These are phyloP conservation scores for Phytophthora hybrid DNA, from an alignment of 352 stramenopile species.

Conservation along the genomic window DNA sequence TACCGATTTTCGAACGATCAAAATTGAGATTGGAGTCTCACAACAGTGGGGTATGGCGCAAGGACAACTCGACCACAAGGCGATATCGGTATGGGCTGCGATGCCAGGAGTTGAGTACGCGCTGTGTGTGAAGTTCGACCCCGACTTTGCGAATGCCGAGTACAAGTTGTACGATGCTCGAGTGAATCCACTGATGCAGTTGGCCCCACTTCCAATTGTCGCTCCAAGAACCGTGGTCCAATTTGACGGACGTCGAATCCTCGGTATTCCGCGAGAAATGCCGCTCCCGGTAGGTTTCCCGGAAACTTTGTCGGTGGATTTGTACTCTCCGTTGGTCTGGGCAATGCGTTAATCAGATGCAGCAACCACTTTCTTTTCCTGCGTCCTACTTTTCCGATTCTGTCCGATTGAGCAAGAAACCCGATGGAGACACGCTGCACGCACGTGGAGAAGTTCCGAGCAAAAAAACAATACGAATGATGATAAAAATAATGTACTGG, in stretches of 20 bases:
- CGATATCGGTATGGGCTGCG: conserved; percentile 40
- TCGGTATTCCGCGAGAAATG: conserved; percentile 47
- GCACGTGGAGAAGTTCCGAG: too few relatives aligned
- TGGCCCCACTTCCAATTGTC: conserved; percentile 45
- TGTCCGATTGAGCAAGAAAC: too few relatives aligned
- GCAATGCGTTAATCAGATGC: conserved; percentile 33
- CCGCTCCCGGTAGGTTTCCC: conserved; percentile 40
- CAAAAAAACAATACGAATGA: too few relatives aligned
- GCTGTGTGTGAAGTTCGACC: conserved; percentile 49
- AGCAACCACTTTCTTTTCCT: background rate
- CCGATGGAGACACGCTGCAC: too few relatives aligned
- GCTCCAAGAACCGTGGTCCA: conserved; percentile 44
- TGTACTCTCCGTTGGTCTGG: conserved; percentile 44
- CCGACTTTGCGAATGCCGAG: conserved; percentile 47
- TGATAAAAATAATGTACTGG: too few relatives aligned
- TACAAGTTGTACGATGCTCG: conserved; percentile 54
- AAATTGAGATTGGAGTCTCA: conserved; percentile 48
- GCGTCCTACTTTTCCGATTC: too few relatives aligned
- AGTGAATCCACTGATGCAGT: conserved; percentile 37
- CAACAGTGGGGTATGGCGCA: conserved; percentile 45
- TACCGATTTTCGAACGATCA: conserved; percentile 48
- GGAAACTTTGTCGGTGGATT: conserved; percentile 46
- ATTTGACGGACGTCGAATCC: conserved; percentile 49
- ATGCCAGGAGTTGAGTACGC: conserved; percentile 55
- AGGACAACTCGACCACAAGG: conserved; percentile 53